Percentiles rank a stretch among this genome's conserved stretches.
These are phyloP conservation scores for Phialocephala subalpina DNA, from an alignment of 2,329 filamentous ascomycete genomes.

Conservation along the genomic window DNA sequence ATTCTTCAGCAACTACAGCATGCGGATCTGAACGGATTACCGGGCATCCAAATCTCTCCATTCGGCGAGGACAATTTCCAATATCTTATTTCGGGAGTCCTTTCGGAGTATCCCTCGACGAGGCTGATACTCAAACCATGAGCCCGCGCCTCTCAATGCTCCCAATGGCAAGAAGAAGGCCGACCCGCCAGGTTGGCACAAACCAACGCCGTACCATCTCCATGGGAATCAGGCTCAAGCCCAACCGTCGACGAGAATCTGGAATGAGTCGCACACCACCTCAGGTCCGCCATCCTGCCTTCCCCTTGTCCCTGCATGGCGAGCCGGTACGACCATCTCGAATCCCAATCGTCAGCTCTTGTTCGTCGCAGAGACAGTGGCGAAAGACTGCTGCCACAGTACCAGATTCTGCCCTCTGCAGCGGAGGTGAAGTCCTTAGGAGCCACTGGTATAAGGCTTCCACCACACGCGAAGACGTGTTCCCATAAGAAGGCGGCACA, in stretches of 20 bases:
- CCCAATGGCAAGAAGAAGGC: constrained; percentile 7
- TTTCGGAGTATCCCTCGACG: not conserved
- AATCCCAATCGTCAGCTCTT: not conserved
- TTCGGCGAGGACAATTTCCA: not conserved
- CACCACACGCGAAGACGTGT: constrained; percentile 8
- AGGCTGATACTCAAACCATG: constrained; percentile 12
- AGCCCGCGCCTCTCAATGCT: constrained; percentile 1
- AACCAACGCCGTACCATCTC: constrained; percentile 21
- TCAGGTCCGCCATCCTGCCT: not conserved
- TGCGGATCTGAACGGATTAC: not conserved
- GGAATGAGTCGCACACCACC: constrained; percentile 5
- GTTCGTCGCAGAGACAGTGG: not conserved
- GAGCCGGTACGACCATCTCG: constrained; percentile 3
- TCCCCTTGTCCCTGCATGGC: constrained; percentile 15
- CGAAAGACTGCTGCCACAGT: not conserved
- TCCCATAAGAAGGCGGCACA: not conserved
- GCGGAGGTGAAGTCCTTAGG: not conserved
- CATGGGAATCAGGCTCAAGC: constrained; percentile 15
- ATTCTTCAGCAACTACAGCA: constrained; percentile 1
- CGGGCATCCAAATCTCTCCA: constrained; percentile 2
- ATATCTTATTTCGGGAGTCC: not conserved
- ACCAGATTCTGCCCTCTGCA: constrained; percentile 1
- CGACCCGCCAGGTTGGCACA: constrained; percentile 20
- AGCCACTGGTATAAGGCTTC: constrained; percentile 1
- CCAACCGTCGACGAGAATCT: constrained; percentile 3